phyloP scores from a whole-genome alignment of 2,329 filamentous ascomycete species.

The Ascochyta clinopodiicola region DNA sequence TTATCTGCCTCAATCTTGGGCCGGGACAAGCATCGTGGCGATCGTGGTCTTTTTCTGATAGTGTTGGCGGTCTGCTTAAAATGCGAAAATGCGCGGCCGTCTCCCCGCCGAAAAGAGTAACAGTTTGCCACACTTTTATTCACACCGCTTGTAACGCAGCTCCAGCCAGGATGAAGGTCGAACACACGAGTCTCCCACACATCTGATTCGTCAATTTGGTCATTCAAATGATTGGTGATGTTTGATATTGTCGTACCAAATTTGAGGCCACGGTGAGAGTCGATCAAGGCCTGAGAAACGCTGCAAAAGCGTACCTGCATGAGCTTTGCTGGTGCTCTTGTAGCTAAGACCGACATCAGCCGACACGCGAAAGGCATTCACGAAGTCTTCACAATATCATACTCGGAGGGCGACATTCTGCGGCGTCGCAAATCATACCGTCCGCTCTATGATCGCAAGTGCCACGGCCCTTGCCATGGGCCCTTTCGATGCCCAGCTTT shows the following conservation, averaged over 20 bases:
- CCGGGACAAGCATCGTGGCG: neutral
- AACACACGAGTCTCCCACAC: neutral
- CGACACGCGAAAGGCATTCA: neutral
- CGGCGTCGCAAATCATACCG: neutral
- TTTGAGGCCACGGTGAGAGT: neutral
- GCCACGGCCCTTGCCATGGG: neutral
- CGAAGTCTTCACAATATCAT: neutral
- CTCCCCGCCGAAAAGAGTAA: no score
- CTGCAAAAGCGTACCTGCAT: constrained; percentile 7
- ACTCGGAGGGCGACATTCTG: neutral
- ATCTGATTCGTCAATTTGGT: neutral
- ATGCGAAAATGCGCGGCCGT: neutral
- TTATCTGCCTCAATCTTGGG: neutral
- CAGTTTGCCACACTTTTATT: no score
- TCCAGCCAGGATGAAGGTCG: no score
- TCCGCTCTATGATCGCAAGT: neutral
- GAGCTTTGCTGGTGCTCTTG: neutral
- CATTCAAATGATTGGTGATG: neutral
- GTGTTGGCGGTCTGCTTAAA: neutral
- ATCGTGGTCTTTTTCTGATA: neutral
- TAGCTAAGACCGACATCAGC: neutral
- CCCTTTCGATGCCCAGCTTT: neutral
- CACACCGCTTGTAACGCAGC: no score
- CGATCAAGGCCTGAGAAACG: neutral
- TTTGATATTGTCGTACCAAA: neutral